Evolutionary conservation across 225 moss, liverwort and hornwort species (phyloP), one percentile per base, ranked within the genome.

Genomic region (Takakia lepidozioides): DNA sequence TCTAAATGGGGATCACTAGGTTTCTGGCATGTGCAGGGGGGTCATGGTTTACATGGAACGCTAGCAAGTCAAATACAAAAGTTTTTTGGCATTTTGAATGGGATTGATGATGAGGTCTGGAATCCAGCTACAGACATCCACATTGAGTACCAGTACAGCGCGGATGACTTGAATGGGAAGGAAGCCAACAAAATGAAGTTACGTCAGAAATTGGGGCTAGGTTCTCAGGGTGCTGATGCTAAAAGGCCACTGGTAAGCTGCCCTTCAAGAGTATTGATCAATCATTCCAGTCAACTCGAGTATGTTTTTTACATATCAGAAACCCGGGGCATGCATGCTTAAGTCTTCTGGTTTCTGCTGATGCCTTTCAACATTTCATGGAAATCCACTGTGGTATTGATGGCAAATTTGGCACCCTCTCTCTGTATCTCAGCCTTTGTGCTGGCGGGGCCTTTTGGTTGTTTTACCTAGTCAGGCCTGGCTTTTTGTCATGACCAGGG

Each of bases 41-140:
- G 93, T 29, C 78, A 79, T 54, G 93, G 93, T n/a, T 71, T 95
- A 71, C 86, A 95, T 24, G 76, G 66, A 20, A 95, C 89, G 8
- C 36, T 95, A 44, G 77, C 72, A 56, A 71, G 56, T 14, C 89
- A 95, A 52, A 74, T 64, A 29, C 76, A 70, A 69, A 95, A 90
- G 55, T 95, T 95, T 58, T 59, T 77, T 34, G 93, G 93, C 36
- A 54, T 95, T 54, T 28, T 95, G 48, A 95, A 95, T 67, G 93
- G 93, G 58, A 95, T 95, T 38, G 93, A 95, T 47, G 81, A 90
- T 29, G 93, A 95, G 58, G 72, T 76, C 34, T 95, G 93, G 89
- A 69, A 95, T 63, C 90, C 93, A 62, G 72, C 79, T 51, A 81
- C 86, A 17, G 93, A 95, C 60, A 56, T 62, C 41, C 66, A 89